Evolutionary conservation across 2,329 filamentous ascomycete species (phyloP), one percentile per base, ranked within the genome.

Genomic region (Cordyceps farinosa): DNA sequence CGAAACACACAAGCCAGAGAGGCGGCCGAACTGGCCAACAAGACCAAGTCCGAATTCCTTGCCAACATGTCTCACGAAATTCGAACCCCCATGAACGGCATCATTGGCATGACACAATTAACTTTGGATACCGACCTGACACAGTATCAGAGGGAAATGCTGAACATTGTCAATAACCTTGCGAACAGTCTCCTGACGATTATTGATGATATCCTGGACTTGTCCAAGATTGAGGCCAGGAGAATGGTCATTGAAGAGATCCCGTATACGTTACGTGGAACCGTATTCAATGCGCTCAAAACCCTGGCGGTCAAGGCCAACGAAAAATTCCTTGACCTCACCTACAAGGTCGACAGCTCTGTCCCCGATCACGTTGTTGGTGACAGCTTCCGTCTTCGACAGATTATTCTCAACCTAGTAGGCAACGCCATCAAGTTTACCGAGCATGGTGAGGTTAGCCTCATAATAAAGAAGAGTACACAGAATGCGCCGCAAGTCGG

Each of bases 51-150:
- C 10, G 95, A 98, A 73, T 99, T 99, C 80, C 80, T 99, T 65
- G 95, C 95, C 65, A 99, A 99, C 75, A 98, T 98, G 94, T 96
- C 91, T 52, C 94, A 98, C 84, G 94, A 98, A 77, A 98, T 98
- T 70, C 87, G 94, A 74, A 99, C 95, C 42, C 95, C 92, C 1
- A 97, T 97, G 85, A 97, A 97, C 79, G 93, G 93, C 70, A 97
- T 97, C 73, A 97, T 97, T 69, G 93, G 93, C 72, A 97, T 98
- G 94, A 97, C 93, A 3, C 93, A 97, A 75, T 82, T 99, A 62
- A 97, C 95, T 1, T 83, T 99, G 61, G 95, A 99, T 74, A 97
- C 94, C 45, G 90, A 98, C 73, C 82, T 99, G 64, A 97, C 93
- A 52, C 91, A 93, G 72, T 96, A 97, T 71, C 95, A 97, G 72